Evolutionary conservation across 345 rosid species (phyloP).

Genomic region (Populus tremula): DNA sequence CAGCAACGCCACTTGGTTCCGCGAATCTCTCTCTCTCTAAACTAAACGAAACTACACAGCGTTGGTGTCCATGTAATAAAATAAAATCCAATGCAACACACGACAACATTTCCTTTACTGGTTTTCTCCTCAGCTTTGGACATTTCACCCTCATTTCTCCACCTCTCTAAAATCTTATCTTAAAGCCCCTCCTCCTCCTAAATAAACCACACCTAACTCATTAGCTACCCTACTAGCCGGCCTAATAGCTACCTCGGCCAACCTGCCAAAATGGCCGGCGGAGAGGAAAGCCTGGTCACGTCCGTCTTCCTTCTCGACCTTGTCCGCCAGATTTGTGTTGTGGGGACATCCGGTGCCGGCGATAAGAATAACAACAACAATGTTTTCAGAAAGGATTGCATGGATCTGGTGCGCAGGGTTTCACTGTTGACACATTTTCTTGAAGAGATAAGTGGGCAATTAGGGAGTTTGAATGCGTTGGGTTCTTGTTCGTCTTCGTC

Average conservation of each 20-base stretch:
- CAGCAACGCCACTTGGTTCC: slow-evolving; percentile 15
- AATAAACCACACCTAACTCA: background rate
- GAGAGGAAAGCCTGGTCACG: background rate
- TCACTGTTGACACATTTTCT: slow-evolving; percentile 63
- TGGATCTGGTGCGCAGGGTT: slow-evolving; percentile 79
- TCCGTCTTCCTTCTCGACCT: slow-evolving; percentile 20
- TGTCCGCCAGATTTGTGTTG: slow-evolving; percentile 15
- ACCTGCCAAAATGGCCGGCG: background rate
- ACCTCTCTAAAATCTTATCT: background rate
- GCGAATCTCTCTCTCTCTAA: slow-evolving; percentile 27
- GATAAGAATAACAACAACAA: slow-evolving; percentile 9
- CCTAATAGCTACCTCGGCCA: background rate
- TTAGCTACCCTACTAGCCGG: background rate
- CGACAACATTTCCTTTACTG: background rate
- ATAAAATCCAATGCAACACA: background rate
- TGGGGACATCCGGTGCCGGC: background rate
- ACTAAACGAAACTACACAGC: background rate
- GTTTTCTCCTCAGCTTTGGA: slow-evolving; percentile 3
- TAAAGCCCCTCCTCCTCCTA: background rate
- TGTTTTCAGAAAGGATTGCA: slow-evolving; percentile 61
- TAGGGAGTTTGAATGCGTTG: slow-evolving; percentile 15
- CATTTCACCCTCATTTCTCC: slow-evolving; percentile 1
- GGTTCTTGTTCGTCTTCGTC: slow-evolving; percentile 27
- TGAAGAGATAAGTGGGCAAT: slow-evolving; percentile 54
- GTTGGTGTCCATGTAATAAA: background rate